Conservation (phyloP, 805 yeast species). For the Zygoascus ofunaensis region DNA sequence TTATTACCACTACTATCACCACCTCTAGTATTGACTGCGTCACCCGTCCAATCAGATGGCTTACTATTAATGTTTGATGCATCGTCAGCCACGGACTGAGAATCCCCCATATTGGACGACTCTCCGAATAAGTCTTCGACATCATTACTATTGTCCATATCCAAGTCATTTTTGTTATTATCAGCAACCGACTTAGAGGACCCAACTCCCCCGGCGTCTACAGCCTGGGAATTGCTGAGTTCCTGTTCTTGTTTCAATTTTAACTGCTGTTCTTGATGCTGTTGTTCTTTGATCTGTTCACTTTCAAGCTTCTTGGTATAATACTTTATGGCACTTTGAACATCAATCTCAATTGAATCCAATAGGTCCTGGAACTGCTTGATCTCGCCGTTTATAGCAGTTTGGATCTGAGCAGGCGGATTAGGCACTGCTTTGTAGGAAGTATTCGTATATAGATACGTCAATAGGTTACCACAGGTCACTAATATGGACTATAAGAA, state of each 20-base stretch:
- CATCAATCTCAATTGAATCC: constrained; percentile 16
- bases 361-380: constrained; percentile 13
- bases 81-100: background rate
- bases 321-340: constrained; percentile 13
- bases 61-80: background rate
- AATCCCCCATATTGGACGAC: background rate
- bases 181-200: background rate
- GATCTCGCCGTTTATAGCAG: constrained; percentile 15
- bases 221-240: background rate
- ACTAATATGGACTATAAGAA: constrained; percentile 13
- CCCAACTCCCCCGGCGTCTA: background rate
- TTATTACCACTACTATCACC: background rate
- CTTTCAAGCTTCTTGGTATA: constrained; percentile 4
- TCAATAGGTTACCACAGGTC: constrained; percentile 14
- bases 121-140: background rate
- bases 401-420: constrained; percentile 18
- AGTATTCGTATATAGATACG: constrained; percentile 9
- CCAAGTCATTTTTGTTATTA: background rate
- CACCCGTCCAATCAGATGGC: background rate
- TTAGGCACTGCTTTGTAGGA: constrained; percentile 19
- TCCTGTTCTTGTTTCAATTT: background rate
- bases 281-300: constrained; percentile 3
- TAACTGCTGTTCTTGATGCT: constrained; percentile 3
- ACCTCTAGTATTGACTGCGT: background rate
- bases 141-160: background rate